Evolutionary conservation across 169 alveolate species (phyloP).

Genomic region (Eimeria praecox): DNA sequence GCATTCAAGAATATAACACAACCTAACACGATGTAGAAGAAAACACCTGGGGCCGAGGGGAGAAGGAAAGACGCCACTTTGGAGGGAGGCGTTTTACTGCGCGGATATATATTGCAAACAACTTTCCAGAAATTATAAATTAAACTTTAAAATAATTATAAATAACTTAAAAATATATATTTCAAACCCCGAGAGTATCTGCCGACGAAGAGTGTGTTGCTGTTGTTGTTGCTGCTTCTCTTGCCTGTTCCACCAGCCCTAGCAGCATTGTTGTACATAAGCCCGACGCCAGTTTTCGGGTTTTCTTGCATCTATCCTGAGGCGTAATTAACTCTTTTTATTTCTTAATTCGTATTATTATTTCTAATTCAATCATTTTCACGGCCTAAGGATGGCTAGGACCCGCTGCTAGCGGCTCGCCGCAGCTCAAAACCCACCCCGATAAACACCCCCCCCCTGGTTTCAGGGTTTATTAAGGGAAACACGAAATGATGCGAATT

Average conservation of each 20-base stretch:
- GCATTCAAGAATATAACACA: too few species aligned
- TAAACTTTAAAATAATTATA: background rate
- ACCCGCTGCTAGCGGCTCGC: constrained; percentile 25
- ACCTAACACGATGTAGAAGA: too few species aligned
- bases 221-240: background rate
- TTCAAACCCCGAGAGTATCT: background rate
- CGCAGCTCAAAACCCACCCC: background rate
- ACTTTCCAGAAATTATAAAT: too few species aligned
- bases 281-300: background rate
- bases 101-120: too few species aligned
- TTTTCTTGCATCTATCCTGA: background rate
- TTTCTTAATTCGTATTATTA: background rate
- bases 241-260: background rate
- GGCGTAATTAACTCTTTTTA: background rate
- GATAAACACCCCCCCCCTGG: constrained; percentile 2
- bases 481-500: background rate
- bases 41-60: too few species aligned
- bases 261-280: too few species aligned
- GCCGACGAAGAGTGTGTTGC: background rate
- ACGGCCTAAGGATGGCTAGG: background rate
- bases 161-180: too few species aligned
- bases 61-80: too few species aligned
- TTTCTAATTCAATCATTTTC: background rate
- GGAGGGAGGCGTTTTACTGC: too few species aligned
- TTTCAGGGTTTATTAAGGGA: background rate